phyloP scores from a whole-genome alignment of 768 basidiomycete genomes.

The Russula ochroleuca region DNA sequence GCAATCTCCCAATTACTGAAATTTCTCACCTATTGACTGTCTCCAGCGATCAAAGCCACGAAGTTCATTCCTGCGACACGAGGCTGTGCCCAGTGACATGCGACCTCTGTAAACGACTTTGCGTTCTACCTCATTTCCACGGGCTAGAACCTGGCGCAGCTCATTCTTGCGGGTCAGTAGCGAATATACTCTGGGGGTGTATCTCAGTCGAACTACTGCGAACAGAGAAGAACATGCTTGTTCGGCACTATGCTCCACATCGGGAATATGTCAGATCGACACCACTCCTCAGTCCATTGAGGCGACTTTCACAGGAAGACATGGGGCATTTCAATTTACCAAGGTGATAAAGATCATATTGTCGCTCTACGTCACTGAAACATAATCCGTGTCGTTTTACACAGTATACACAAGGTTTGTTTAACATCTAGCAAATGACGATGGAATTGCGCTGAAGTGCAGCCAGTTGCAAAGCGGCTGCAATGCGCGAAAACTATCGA shows the following conservation, averaged over 20 bases:
- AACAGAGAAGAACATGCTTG: constrained; percentile 52
- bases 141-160: constrained; percentile 38
- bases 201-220: neutral
- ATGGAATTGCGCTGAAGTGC: neutral
- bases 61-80: constrained; percentile 47
- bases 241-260: constrained; percentile 39
- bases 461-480: constrained; percentile 48
- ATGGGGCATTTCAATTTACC: constrained; percentile 61
- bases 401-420: constrained; percentile 54
- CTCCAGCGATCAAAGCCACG: constrained; percentile 44
- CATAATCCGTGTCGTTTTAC: neutral
- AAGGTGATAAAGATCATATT: constrained; percentile 40
- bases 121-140: constrained; percentile 50
- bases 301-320: constrained; percentile 52
- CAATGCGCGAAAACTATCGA: constrained; percentile 48
- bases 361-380: neutral
- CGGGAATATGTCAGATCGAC: constrained; percentile 56
- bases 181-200: neutral
- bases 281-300: constrained; percentile 55
- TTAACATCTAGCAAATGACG: neutral
- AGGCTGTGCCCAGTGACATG: constrained; percentile 52
- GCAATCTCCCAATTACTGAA: neutral
- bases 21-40: neutral
- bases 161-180: constrained; percentile 57
- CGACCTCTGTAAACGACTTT: constrained; percentile 54